These are phyloP conservation scores for Phaffia australis DNA, from an alignment of 768 basidiomycete species.

Conservation along the genomic window DNA sequence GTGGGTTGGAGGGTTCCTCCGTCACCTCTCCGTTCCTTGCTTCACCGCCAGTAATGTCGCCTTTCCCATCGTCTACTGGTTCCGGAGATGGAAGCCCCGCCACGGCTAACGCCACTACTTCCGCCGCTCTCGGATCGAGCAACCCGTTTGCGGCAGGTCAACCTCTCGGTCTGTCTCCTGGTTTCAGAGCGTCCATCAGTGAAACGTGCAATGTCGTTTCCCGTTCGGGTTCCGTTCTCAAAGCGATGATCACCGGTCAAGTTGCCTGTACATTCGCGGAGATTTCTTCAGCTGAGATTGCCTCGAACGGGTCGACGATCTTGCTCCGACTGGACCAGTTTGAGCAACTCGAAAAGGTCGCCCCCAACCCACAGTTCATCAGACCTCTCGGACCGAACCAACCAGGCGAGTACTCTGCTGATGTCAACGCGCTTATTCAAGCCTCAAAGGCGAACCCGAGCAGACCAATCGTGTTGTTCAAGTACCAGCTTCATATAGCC, in stretches of 20 bases:
- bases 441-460: slow-evolving; percentile 22
- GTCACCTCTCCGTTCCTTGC: slow-evolving; percentile 9
- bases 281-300: not conserved
- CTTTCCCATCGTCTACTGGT: slow-evolving; percentile 26
- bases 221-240: slow-evolving; percentile 33
- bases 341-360: slow-evolving; percentile 41
- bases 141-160: slow-evolving; percentile 33
- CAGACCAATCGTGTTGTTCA: slow-evolving; percentile 35
- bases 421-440: slow-evolving; percentile 32
- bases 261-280: slow-evolving; percentile 32
- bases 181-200: slow-evolving; percentile 37
- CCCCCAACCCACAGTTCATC: slow-evolving; percentile 40
- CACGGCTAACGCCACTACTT: slow-evolving; percentile 30
- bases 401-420: slow-evolving; percentile 34
- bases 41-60: slow-evolving; percentile 16
- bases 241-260: slow-evolving; percentile 41
- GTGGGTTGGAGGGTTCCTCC: slow-evolving; percentile 4
- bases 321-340: slow-evolving; percentile 37
- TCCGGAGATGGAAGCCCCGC: slow-evolving; percentile 16
- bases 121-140: slow-evolving; percentile 27
- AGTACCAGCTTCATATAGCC: slow-evolving; percentile 39
- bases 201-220: slow-evolving; percentile 41
- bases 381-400: slow-evolving; percentile 31
- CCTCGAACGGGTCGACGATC: slow-evolving; percentile 24
- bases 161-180: slow-evolving; percentile 27